Conservation (phyloP, 306 rosid genomes). For the Cicer pinnatifidum region DNA sequence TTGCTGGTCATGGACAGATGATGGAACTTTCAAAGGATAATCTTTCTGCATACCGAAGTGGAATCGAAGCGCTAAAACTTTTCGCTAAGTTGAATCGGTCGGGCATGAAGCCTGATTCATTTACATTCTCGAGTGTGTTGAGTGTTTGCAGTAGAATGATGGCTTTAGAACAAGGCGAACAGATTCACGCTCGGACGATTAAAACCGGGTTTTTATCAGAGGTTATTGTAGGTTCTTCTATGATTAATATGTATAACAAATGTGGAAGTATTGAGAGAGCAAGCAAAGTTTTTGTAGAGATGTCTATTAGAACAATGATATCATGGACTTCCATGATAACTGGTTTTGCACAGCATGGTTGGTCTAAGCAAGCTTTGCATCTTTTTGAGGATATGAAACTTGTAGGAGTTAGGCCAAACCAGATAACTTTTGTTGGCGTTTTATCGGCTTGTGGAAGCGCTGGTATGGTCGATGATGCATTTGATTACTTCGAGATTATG, state of each 20-base stretch:
- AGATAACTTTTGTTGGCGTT: slow-evolving; percentile 83
- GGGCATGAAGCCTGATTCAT: slow-evolving; percentile 71
- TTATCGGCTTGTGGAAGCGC: slow-evolving; percentile 84
- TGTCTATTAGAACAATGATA: slow-evolving; percentile 83
- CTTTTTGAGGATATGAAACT: slow-evolving; percentile 85
- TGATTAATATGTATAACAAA: slow-evolving; percentile 79
- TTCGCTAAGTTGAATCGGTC: slow-evolving; percentile 64
- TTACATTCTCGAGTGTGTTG: slow-evolving; percentile 79
- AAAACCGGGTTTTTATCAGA: slow-evolving; percentile 74
- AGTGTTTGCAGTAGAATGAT: slow-evolving; percentile 71
- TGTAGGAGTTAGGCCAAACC: slow-evolving; percentile 74
- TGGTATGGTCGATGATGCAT: slow-evolving; percentile 79
- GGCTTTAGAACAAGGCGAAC: slow-evolving; percentile 84
- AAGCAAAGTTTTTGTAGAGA: slow-evolving; percentile 80
- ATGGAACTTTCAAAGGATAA: slow-evolving; percentile 65
- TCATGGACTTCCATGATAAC: slow-evolving; percentile 91
- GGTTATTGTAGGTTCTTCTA: slow-evolving; percentile 72
- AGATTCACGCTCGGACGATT: slow-evolving; percentile 76
- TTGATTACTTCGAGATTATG: slow-evolving; percentile 73
- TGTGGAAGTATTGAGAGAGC: slow-evolving; percentile 87
- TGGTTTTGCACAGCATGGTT: slow-evolving; percentile 78
- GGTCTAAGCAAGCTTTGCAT: slow-evolving; percentile 73
- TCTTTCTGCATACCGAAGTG: slow-evolving; percentile 63
- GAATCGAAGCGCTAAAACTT: slow-evolving; percentile 68
- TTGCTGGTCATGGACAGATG: slow-evolving; percentile 78